Conservation (phyloP, 306 rosid species). For the Sophora flavescens region DNA sequence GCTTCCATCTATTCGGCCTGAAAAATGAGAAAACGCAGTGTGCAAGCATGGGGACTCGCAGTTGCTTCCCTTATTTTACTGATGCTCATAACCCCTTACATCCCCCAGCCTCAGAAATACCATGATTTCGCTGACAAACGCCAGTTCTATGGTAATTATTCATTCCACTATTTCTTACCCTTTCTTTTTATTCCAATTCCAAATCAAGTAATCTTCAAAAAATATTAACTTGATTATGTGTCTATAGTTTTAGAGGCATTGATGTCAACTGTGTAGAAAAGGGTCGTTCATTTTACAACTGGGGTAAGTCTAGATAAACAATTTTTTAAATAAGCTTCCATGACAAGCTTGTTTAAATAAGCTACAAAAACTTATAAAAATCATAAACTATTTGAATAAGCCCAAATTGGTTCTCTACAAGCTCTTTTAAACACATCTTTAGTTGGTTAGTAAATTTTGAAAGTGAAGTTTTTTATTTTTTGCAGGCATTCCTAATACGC, state of each 20-base stretch:
- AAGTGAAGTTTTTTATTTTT: slow-evolving; percentile 29
- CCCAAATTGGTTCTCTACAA: too few relatives aligned
- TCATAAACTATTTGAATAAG: too few relatives aligned
- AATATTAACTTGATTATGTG: too few relatives aligned
- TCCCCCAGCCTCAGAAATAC: slow-evolving; percentile 84
- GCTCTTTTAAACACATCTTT: too few relatives aligned
- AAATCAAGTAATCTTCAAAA: background rate
- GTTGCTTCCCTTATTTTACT: slow-evolving; percentile 61
- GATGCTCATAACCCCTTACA: slow-evolving; percentile 74
- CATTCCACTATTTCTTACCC: background rate
- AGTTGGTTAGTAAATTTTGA: too few relatives aligned
- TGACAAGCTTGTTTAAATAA: too few relatives aligned
- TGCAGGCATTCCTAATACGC: slow-evolving; percentile 85
- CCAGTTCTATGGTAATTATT: slow-evolving; percentile 58
- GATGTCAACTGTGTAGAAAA: too few relatives aligned
- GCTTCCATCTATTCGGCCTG: slow-evolving; percentile 3
- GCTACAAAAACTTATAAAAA: too few relatives aligned
- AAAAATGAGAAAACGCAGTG: slow-evolving; percentile 58
- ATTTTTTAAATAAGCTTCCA: too few relatives aligned
- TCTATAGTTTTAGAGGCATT: too few relatives aligned
- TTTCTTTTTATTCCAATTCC: background rate
- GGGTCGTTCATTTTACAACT: too few relatives aligned
- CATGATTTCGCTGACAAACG: slow-evolving; percentile 90
- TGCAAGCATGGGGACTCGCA: slow-evolving; percentile 61
- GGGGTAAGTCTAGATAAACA: too few relatives aligned